Evolutionary conservation across 306 rosid species (phyloP).

Genomic region (Castanea crenata): DNA sequence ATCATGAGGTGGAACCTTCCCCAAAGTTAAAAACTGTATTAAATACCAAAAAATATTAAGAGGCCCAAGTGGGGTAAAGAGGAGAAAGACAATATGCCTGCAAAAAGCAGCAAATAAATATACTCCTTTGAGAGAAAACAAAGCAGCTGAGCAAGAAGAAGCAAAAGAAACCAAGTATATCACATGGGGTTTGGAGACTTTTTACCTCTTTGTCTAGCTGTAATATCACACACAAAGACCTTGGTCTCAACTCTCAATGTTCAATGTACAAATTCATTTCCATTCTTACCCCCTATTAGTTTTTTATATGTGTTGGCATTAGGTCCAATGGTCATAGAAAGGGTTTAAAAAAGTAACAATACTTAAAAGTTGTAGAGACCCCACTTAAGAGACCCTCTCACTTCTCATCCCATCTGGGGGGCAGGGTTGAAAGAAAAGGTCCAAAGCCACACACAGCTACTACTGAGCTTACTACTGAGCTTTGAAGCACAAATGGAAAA

Average conservation of each 20-base stretch:
- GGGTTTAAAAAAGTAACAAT: conserved; percentile 6
- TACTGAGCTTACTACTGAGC: not conserved
- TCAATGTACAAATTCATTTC: not conserved
- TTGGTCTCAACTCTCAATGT: conserved; percentile 3
- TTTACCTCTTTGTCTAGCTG: conserved; percentile 31
- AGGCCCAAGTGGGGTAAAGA: not conserved
- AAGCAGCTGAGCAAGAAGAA: conserved; percentile 13
- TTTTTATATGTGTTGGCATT: conserved; percentile 27
- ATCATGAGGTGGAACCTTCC: not conserved
- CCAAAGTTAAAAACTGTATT: not conserved
- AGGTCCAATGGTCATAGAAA: conserved; percentile 24
- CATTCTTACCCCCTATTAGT: conserved; percentile 14
- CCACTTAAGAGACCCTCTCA: not conserved
- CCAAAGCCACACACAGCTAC: not conserved
- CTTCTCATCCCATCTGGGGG: conserved; percentile 7
- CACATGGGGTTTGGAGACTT: conserved; percentile 32
- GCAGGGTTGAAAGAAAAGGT: not conserved
- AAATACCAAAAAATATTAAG: not conserved
- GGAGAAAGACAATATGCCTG: conserved; percentile 21
- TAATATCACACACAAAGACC: conserved; percentile 23
- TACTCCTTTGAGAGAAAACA: not conserved
- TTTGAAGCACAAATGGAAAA: not conserved
- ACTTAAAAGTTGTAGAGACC: conserved; percentile 15
- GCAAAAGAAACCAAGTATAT: conserved; percentile 27
- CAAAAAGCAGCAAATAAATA: conserved; percentile 25